These are phyloP conservation scores for Alternaria triticina DNA, from an alignment of 2,329 filamentous ascomycete species.

Conservation along the genomic window DNA sequence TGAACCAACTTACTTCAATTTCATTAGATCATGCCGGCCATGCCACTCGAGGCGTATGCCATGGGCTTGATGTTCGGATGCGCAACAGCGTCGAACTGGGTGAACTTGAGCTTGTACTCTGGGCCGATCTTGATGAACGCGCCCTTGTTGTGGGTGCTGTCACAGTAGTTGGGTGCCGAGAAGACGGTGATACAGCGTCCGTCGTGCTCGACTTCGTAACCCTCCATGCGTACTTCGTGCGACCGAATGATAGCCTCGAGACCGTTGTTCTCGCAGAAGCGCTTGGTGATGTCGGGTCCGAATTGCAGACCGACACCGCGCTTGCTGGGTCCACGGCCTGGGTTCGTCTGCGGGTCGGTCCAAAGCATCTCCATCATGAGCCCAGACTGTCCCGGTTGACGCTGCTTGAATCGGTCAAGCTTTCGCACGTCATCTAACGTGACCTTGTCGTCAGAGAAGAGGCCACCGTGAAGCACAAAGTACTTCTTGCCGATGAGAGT, in stretches of 20 bases:
- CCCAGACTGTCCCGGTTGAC: constrained; percentile 89
- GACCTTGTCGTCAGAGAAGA: constrained; percentile 94
- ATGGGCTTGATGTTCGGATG: constrained; percentile 96
- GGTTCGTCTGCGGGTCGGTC: constrained; percentile 90
- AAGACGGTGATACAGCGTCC: constrained; percentile 98
- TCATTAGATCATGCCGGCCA: constrained; percentile 74
- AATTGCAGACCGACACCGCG: constrained; percentile 96
- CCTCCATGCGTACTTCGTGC: constrained; percentile 98
- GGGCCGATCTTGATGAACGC: constrained; percentile 97
- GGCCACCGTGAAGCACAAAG: constrained; percentile 89
- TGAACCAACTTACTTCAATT: constrained; percentile 14
- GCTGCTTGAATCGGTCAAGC: constrained; percentile 86
- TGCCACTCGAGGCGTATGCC: constrained; percentile 83
- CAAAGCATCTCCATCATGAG: constrained; percentile 99
- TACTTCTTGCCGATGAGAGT: constrained; percentile 91
- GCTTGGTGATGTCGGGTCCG: constrained; percentile 92
- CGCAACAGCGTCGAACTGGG: constrained; percentile 94
- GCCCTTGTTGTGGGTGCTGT: constrained; percentile 96
- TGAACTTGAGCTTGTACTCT: constrained; percentile 88
- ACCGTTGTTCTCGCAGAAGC: constrained; percentile 95
- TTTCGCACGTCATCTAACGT: constrained; percentile 94
- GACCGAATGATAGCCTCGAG: constrained; percentile 94
- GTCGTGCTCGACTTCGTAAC: constrained; percentile 98
- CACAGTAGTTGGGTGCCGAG: constrained; percentile 96
- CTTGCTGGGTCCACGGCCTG: constrained; percentile 92